Percentiles rank a stretch among this genome's conserved stretches.
Conservation (phyloP, 768 basidiomycete species). For the Paxillus ammoniavirescens region DNA sequence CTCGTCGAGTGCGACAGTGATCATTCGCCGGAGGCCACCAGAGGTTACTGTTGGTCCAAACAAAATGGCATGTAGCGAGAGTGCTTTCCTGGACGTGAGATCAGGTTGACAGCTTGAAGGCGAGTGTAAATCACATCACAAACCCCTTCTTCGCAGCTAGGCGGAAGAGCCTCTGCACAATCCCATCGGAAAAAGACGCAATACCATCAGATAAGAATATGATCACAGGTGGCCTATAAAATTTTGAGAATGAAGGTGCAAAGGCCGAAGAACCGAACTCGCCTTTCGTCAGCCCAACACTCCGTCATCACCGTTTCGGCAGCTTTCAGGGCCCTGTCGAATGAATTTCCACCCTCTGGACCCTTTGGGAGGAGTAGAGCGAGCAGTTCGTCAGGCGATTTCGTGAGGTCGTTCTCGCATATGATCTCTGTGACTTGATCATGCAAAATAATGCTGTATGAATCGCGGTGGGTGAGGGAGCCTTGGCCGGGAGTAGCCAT, state of each 20-base stretch:
- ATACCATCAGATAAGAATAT: constrained; percentile 61
- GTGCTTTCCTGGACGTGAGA: constrained; percentile 40
- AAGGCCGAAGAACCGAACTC: background rate
- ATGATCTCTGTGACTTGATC: constrained; percentile 20
- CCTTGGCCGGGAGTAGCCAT: constrained; percentile 34
- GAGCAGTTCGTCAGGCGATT: constrained; percentile 45
- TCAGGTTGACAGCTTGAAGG: background rate
- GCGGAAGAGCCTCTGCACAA: constrained; percentile 37
- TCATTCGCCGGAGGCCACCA: constrained; percentile 42
- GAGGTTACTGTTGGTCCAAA: constrained; percentile 40
- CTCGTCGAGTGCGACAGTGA: constrained; percentile 44
- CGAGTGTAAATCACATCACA: background rate
- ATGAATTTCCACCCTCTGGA: constrained; percentile 43
- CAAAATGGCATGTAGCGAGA: constrained; percentile 57
- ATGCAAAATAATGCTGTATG: constrained; percentile 56
- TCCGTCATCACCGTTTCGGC: constrained; percentile 38
- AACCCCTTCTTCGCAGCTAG: constrained; percentile 42
- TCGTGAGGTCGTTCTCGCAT: constrained; percentile 43
- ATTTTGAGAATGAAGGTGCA: background rate
- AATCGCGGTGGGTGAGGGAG: constrained; percentile 38
- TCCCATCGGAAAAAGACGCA: constrained; percentile 33
- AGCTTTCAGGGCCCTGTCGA: constrained; percentile 36
- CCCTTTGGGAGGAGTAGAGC: constrained; percentile 32
- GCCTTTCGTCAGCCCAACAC: constrained; percentile 47
- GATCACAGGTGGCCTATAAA: constrained; percentile 44